These are phyloP conservation scores for Prunus armeniaca DNA, from an alignment of 306 rosid genomes.

Conservation along the genomic window DNA sequence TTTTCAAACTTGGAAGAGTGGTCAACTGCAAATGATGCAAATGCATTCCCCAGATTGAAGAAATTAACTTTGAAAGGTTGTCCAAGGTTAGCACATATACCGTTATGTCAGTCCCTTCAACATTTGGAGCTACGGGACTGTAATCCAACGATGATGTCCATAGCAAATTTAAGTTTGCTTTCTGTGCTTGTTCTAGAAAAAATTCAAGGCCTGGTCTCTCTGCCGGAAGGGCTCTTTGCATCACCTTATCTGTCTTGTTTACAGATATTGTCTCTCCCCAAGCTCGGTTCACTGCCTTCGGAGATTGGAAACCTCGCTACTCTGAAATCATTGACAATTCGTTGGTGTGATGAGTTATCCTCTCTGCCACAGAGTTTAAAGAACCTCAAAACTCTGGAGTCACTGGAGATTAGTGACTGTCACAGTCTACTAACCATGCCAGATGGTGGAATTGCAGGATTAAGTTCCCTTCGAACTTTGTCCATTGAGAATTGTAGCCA, in stretches of 20 bases:
- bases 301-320: background rate
- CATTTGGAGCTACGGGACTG: conserved; percentile 8
- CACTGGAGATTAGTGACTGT: conserved; percentile 12
- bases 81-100: background rate
- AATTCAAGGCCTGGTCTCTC: background rate
- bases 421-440: background rate
- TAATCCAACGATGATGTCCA: background rate
- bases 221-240: conserved; percentile 1
- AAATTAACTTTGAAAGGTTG: background rate
- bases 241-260: background rate
- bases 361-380: conserved; percentile 5
- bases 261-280: conserved; percentile 9
- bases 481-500: conserved; percentile 16
- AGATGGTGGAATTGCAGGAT: background rate
- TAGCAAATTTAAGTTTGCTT: background rate
- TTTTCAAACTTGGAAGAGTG: too few species aligned
- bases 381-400: conserved; percentile 11
- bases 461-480: conserved; percentile 13
- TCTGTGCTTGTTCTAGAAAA: conserved; percentile 5
- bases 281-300: background rate
- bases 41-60: background rate
- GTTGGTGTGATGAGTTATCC: background rate
- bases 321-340: conserved; percentile 16
- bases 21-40: background rate
- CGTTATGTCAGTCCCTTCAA: background rate